A percentile compares a stretch with the other conserved stretches of the same genome.
These are phyloP conservation scores for Eucalyptus sp. DNA, from an alignment of 345 rosid species.

Conservation along the genomic window DNA sequence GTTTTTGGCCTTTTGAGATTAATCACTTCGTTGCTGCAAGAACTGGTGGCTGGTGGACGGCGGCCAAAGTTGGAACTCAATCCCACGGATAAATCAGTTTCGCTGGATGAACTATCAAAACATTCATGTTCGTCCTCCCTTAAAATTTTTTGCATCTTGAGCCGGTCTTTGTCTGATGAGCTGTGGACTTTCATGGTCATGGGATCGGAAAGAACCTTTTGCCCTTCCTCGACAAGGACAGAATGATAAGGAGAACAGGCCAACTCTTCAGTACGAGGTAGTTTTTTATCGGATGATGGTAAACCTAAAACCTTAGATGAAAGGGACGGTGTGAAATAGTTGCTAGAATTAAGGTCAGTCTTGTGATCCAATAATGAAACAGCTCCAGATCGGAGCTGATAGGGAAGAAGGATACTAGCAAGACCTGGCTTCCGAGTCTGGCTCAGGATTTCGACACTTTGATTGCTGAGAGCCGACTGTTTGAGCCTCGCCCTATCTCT, in stretches of 20 bases:
- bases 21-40: neutral
- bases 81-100: slow-evolving; percentile 19
- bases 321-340: neutral
- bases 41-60: neutral
- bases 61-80: slow-evolving; percentile 4
- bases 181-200: neutral
- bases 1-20: slow-evolving; percentile 21
- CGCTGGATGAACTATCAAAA: neutral
- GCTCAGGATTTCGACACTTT: neutral
- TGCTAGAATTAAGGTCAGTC: neutral
- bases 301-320: slow-evolving; percentile 20
- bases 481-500: slow-evolving; percentile 62
- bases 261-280: neutral
- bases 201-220: neutral
- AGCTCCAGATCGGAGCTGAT: neutral
- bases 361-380: neutral
- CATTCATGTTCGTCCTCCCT: neutral
- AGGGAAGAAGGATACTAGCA: neutral
- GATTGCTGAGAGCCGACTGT: slow-evolving; percentile 11
- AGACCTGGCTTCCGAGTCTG: neutral
- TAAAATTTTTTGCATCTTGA: neutral
- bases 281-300: neutral
- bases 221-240: neutral
- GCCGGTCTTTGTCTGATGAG: neutral
- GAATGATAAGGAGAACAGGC: neutral